Evolutionary conservation across 441 rosid genomes (phyloP), one percentile per base, ranked within the genome.

Genomic region (Erysimum cheiri): DNA sequence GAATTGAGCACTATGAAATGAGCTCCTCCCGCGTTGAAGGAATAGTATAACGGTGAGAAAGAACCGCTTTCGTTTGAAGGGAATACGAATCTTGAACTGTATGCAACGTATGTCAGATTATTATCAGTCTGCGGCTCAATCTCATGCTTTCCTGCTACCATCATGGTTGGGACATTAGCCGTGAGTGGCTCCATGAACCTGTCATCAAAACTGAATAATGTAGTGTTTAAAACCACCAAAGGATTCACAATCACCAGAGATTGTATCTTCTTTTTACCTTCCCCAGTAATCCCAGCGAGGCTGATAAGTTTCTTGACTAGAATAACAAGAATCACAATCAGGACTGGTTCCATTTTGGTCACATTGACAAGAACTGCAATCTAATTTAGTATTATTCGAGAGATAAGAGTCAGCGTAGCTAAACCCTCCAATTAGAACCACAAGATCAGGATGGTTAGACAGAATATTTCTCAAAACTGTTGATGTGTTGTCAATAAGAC

Each of bases 251-350:
- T 28, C 14, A 40, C 39, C 48, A 28, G n/a, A 54, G 9, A n/a
- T n/a, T 14, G 4, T 46, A 68, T 44, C 31, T 61, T 54, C 19
- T 15, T 54, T 43, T 43, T 62, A 87, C 98, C 98, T 87, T 77
- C 97, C 98, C 97, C 96, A 92, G 48, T 80, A 90, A 73, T 90
- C 98, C 97, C 98, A 92, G 7, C 96, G 92, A 77, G 98, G 98
- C 85, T 92, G 97, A 75, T 90, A 90, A 7, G 83, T 86, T 73
- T 87, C 89, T 64, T 36, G 6, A 60, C 47, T 58, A 60, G 3
- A 8, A 63, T 1, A 50, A 70, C 71, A 70, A 56, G 28, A 40
- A 71, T 4, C 49, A 1, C 71, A 64, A 63, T n/a, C 62, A 48
- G 48, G 69, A 57, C 70, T 5, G 2, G 61, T 69, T 58, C 28